phyloP scores from a whole-genome alignment of 768 basidiomycete species.

The Macrocybe gigantea region DNA sequence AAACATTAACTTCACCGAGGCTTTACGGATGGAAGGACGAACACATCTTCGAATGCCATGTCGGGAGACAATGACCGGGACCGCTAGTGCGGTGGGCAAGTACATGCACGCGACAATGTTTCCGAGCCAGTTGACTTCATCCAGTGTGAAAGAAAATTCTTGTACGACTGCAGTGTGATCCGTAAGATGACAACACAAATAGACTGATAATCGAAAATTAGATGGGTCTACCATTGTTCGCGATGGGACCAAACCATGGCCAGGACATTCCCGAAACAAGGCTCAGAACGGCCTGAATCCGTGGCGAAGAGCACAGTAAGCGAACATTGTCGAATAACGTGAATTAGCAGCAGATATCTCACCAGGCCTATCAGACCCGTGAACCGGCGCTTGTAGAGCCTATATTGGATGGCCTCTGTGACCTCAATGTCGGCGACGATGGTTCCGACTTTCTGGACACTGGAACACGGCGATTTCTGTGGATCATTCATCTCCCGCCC shows the following conservation, averaged over 20 bases:
- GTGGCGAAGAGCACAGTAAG: not conserved
- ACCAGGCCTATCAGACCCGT: conserved; percentile 60
- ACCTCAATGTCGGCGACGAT: conserved; percentile 8
- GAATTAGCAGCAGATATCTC: conserved; percentile 13
- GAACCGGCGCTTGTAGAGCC: conserved; percentile 68
- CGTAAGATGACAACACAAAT: not conserved
- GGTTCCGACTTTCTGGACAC: not conserved
- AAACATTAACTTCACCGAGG: not conserved
- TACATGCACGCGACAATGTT: conserved; percentile 61
- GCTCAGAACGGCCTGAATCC: conserved; percentile 43
- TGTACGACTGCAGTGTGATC: conserved; percentile 38
- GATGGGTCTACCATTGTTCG: conserved; percentile 45
- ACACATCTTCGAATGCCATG: conserved; percentile 64
- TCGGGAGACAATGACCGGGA: conserved; percentile 51
- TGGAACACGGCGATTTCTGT: not conserved
- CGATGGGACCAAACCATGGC: conserved; percentile 85
- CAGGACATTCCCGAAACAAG: conserved; percentile 61
- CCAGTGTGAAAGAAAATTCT: conserved; percentile 64
- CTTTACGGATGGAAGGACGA: conserved; percentile 17
- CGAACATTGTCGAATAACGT: not conserved
- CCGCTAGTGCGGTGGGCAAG: conserved; percentile 52
- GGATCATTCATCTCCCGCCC: not conserved
- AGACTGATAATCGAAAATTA: not conserved
- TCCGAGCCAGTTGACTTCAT: conserved; percentile 78
- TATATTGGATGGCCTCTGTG: conserved; percentile 30